Conservation (phyloP, 495 filamentous ascomycete species). For the Tuber brumale region DNA sequence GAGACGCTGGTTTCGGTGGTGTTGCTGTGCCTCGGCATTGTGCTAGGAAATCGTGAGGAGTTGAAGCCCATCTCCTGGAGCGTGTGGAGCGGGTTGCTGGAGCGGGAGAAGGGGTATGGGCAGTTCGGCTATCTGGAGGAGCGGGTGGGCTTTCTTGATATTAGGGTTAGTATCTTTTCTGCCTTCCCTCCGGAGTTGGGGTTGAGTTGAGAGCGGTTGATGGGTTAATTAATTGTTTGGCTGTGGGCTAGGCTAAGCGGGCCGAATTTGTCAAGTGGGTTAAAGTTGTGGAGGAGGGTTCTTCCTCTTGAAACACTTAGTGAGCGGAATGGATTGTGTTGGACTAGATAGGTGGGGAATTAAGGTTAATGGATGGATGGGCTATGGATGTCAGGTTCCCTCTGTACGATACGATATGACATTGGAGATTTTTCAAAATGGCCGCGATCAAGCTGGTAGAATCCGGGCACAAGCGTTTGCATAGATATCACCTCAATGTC, state of each 20-base stretch:
- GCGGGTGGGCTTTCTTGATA: constrained; percentile 62
- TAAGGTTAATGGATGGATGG: neutral
- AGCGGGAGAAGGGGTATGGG: constrained; percentile 55
- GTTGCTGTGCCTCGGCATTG: constrained; percentile 62
- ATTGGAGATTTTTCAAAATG: neutral
- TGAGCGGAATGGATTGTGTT: neutral
- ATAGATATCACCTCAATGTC: neutral
- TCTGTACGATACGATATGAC: neutral
- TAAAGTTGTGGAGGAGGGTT: constrained; percentile 38
- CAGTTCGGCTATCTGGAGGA: constrained; percentile 53
- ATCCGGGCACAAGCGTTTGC: neutral
- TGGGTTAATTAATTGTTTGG: neutral
- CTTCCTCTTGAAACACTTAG: neutral
- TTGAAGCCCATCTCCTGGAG: constrained; percentile 68
- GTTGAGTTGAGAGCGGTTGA: constrained; percentile 47
- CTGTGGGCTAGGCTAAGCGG: constrained; percentile 57
- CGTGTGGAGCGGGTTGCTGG: constrained; percentile 76
- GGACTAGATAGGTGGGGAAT: neutral
- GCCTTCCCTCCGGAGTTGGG: constrained; percentile 43
- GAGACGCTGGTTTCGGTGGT: constrained; percentile 69
- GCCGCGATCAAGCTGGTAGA: neutral
- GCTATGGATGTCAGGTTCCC: neutral
- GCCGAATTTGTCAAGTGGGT: constrained; percentile 73
- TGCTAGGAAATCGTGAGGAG: constrained; percentile 54
- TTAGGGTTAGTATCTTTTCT: constrained; percentile 52